Evolutionary conservation across 2,329 filamentous ascomycete genomes (phyloP).

Genomic region (Colletotrichum sp.): DNA sequence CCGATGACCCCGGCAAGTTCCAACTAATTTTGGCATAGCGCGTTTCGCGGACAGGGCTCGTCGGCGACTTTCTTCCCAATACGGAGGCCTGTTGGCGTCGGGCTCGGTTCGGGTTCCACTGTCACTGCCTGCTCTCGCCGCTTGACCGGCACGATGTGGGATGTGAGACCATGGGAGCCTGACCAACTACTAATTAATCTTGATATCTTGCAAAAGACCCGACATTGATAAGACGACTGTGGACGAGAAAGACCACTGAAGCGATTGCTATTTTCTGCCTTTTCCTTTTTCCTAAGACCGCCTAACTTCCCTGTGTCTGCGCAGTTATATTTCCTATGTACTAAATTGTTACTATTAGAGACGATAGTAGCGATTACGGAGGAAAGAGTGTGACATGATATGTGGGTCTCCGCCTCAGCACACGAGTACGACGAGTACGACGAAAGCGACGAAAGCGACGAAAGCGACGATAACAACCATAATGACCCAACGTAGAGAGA

Average conservation of each 20-base stretch:
- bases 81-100: not conserved
- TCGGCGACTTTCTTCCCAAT: not conserved
- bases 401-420: rapidly evolving
- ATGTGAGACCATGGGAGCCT: not conserved
- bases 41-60: not conserved
- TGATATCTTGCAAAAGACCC: not conserved
- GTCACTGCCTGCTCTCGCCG: not conserved
- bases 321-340: not conserved
- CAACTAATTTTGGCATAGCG: not conserved
- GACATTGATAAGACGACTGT: not conserved
- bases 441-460: not conserved
- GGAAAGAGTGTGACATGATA: too few species aligned
- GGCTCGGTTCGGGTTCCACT: not conserved
- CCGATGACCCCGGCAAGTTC: not conserved
- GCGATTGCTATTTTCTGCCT: not conserved
- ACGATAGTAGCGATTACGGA: not conserved
- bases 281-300: not conserved
- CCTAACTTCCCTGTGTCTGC: not conserved
- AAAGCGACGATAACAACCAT: not conserved
- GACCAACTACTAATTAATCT: not conserved
- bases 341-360: rapidly evolving
- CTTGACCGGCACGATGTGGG: not conserved
- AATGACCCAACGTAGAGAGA: too few species aligned
- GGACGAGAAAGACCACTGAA: not conserved
- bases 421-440: too few species aligned